Percentiles rank a stretch among this genome's conserved stretches.
phyloP scores from a whole-genome alignment of 768 basidiomycete species.

The Lactarius sanguifluus region DNA sequence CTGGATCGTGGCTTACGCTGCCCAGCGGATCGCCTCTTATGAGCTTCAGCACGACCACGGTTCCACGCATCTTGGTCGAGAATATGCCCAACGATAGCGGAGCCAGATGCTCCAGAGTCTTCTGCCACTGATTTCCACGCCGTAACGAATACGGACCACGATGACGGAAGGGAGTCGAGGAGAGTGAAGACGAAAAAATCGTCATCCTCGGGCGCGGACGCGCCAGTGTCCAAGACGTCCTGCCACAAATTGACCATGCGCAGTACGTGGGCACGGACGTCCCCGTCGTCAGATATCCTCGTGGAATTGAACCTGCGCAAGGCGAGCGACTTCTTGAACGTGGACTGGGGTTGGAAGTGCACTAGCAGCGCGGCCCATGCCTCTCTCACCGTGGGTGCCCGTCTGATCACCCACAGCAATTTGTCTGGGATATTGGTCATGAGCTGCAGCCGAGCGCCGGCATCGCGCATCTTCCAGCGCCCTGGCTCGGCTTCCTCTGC shows the following conservation, averaged over 20 bases:
- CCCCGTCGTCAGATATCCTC: constrained; percentile 16
- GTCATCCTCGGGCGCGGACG: constrained; percentile 9
- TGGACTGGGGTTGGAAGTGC: constrained; percentile 22
- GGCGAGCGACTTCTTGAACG: constrained; percentile 22
- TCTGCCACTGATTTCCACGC: constrained; percentile 12
- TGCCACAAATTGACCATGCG: constrained; percentile 27
- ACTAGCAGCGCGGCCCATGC: constrained; percentile 17
- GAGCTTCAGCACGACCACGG: constrained; percentile 21
- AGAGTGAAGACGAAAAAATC: constrained; percentile 14
- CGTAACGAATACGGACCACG: constrained; percentile 23
- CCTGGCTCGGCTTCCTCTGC: neutral
- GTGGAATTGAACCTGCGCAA: constrained; percentile 16
- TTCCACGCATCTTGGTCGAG: constrained; percentile 25
- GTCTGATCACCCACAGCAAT: constrained; percentile 21
- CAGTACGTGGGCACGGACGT: constrained; percentile 22
- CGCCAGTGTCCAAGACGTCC: constrained; percentile 16
- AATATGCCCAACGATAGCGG: constrained; percentile 18
- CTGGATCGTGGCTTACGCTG: constrained; percentile 2
- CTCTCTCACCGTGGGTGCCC: constrained; percentile 3
- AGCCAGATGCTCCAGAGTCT: neutral
- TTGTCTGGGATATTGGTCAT: constrained; percentile 16
- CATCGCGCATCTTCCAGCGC: constrained; percentile 26
- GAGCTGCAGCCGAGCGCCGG: constrained; percentile 22
- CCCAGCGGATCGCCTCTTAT: constrained; percentile 3
- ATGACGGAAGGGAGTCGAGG: constrained; percentile 21